A percentile compares a stretch with the other conserved stretches of the same genome.
Evolutionary conservation across 106 monocot genomes (phyloP).

Genomic region (Dactylorhiza incarnata): DNA sequence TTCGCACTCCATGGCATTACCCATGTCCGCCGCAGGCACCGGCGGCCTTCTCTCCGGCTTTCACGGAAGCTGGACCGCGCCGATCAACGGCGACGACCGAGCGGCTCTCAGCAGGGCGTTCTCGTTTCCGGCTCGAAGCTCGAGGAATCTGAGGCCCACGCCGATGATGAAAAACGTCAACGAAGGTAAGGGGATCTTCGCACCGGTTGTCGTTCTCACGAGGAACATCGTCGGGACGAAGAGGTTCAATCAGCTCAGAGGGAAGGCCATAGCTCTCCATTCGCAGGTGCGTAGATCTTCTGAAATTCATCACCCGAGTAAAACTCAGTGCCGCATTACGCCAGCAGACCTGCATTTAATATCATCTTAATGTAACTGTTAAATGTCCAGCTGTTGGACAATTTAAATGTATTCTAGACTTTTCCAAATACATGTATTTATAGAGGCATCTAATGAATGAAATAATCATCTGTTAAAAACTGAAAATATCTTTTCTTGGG

Average conservation of each 20-base stretch:
- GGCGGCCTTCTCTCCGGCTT: constrained; percentile 10
- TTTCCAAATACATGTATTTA: no score
- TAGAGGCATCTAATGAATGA: no score
- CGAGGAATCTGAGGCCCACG: constrained; percentile 23
- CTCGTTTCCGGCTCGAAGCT: background rate
- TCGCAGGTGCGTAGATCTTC: constrained; percentile 46
- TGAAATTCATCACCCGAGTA: background rate
- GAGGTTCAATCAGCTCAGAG: constrained; percentile 86
- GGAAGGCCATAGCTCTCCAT: constrained; percentile 92
- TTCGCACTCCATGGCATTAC: background rate
- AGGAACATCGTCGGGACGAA: constrained; percentile 72
- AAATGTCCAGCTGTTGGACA: no score
- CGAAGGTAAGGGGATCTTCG: constrained; percentile 80
- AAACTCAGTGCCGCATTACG: no score
- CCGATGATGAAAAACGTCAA: constrained; percentile 75
- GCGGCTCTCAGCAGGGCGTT: background rate
- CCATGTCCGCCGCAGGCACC: constrained; percentile 10
- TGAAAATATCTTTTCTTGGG: no score
- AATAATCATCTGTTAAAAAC: no score
- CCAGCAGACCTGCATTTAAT: no score
- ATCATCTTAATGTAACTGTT: no score
- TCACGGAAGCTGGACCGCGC: background rate
- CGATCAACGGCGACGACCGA: background rate
- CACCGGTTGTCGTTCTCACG: constrained; percentile 57
- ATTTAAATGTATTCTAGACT: no score